Conservation (phyloP, 1,139 yeast genomes). For the Yamadazyma siamensis region DNA sequence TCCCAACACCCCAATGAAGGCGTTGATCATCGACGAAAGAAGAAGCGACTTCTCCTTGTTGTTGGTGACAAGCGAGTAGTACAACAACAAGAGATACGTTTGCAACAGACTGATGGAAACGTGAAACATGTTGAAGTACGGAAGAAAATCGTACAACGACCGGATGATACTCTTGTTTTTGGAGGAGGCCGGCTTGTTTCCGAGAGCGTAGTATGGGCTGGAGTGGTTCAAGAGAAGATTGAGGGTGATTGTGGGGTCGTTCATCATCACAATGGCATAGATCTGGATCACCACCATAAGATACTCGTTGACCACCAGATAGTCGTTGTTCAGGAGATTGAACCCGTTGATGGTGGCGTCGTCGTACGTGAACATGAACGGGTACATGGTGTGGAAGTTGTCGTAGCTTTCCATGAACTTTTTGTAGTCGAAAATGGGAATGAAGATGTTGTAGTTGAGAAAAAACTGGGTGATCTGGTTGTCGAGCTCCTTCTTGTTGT, state of each 20-base stretch:
- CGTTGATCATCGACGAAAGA: slow-evolving; percentile 39
- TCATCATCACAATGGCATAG: slow-evolving; percentile 47
- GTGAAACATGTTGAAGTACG: slow-evolving; percentile 45
- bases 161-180: slow-evolving; percentile 22
- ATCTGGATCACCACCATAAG: slow-evolving; percentile 45
- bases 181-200: slow-evolving; percentile 11
- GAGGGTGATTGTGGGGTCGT: slow-evolving; percentile 43
- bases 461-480: slow-evolving; percentile 52
- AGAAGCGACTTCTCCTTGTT: slow-evolving; percentile 47
- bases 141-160: slow-evolving; percentile 44
- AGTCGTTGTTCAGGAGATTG: slow-evolving; percentile 51
- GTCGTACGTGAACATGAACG: slow-evolving; percentile 48
- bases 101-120: slow-evolving; percentile 40
- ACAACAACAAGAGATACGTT: slow-evolving; percentile 40
- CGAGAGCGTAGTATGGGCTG: slow-evolving; percentile 31
- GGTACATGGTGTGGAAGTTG: slow-evolving; percentile 55
- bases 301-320: slow-evolving; percentile 48
- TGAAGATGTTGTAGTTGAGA: slow-evolving; percentile 52
- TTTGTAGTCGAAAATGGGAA: slow-evolving; percentile 61
- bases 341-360: slow-evolving; percentile 50
- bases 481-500: slow-evolving; percentile 46
- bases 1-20: slow-evolving; percentile 47
- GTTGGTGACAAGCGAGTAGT: slow-evolving; percentile 43
- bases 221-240: slow-evolving; percentile 39
- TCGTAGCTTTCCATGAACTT: slow-evolving; percentile 56